Evolutionary conservation across 169 alveolate genomes (phyloP).

Genomic region (Plasmodium gallinaceum): DNA sequence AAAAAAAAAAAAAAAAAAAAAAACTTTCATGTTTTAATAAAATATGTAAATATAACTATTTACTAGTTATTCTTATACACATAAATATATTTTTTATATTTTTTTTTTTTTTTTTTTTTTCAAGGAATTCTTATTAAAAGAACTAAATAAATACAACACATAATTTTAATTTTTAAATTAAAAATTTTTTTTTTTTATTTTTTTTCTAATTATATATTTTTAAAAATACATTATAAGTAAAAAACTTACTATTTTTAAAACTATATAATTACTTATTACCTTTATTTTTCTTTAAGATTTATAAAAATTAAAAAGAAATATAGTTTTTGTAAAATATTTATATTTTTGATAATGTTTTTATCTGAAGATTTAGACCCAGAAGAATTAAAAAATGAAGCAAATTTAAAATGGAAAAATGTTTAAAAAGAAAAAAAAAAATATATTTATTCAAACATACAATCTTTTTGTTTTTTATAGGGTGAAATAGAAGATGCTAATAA

Average conservation of each 20-base stretch:
- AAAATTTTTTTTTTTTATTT: background rate
- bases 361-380: conserved; percentile 68
- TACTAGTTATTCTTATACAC: too few relatives aligned
- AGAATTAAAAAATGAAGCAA: conserved; percentile 63
- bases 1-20: too few relatives aligned
- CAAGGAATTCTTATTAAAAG: conserved; percentile 5
- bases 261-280: too few relatives aligned
- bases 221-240: too few relatives aligned
- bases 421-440: background rate
- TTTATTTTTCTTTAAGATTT: too few relatives aligned
- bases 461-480: conserved; percentile 15
- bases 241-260: too few relatives aligned
- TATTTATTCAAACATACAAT: too few relatives aligned
- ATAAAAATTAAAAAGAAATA: too few relatives aligned
- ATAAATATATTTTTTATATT: background rate
- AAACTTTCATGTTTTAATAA: background rate
- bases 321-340: background rate
- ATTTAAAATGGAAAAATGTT: conserved; percentile 47
- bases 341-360: conserved; percentile 16
- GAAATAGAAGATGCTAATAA: conserved; percentile 65
- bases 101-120: background rate
- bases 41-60: background rate
- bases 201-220: background rate
- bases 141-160: background rate
- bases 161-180: background rate